Conservation (phyloP, 495 filamentous ascomycete species). For the Penicillium macrosclerotiorum region DNA sequence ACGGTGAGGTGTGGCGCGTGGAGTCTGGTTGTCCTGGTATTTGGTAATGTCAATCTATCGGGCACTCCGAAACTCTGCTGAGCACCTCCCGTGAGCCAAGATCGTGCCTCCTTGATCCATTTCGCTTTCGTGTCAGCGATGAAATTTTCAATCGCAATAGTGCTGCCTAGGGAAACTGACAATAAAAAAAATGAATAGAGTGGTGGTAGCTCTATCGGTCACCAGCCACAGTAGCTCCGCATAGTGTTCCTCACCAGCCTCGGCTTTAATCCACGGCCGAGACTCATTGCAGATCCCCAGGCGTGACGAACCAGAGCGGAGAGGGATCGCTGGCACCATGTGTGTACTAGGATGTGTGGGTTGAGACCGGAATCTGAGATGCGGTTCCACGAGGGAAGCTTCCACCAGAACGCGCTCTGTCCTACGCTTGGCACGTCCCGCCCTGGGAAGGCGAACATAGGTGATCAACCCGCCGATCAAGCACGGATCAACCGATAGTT, state of each 20-base stretch:
- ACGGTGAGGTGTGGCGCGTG: conserved; percentile 23
- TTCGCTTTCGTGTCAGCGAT: no score
- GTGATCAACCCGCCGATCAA: conserved; percentile 22
- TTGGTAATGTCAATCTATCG: conserved; percentile 14
- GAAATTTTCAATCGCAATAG: conserved; percentile 3
- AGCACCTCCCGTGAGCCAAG: neutral
- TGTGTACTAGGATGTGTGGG: conserved; percentile 3
- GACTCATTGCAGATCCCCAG: neutral
- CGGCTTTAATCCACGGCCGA: neutral
- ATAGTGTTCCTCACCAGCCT: conserved; percentile 8
- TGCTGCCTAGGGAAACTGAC: conserved; percentile 16
- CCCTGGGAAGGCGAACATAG: conserved; percentile 2
- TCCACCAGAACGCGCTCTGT: conserved; percentile 5
- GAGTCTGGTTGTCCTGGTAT: neutral
- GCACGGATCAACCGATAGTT: conserved; percentile 22
- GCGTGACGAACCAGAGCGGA: neutral
- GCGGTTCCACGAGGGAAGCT: conserved; percentile 19
- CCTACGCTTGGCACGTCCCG: conserved; percentile 4
- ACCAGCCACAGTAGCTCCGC: conserved; percentile 11
- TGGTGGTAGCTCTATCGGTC: conserved; percentile 7
- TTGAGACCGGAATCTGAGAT: conserved; percentile 4
- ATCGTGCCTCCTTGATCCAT: neutral
- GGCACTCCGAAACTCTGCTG: conserved; percentile 12
- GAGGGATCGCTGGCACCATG: conserved; percentile 9
- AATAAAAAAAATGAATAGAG: neutral